These are phyloP conservation scores for Coniochaeta sp. DNA, from an alignment of 2,329 filamentous ascomycete species.

Conservation along the genomic window DNA sequence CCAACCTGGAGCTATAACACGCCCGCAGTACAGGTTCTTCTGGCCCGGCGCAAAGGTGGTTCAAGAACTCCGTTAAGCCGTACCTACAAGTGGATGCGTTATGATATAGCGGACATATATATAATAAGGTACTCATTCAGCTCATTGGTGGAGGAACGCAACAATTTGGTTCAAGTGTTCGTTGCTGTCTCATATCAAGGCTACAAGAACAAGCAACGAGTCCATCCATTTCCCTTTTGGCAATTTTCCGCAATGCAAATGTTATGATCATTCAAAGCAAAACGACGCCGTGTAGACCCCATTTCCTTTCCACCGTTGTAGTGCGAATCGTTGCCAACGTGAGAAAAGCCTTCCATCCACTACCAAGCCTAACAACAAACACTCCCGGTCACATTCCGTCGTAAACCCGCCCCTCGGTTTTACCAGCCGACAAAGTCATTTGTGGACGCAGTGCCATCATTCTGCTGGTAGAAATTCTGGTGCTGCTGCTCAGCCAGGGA, in stretches of 20 bases:
- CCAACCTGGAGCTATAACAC: neutral
- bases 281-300: conserved; percentile 19
- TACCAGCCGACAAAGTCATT: conserved; percentile 6
- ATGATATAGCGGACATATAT: no score
- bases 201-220: conserved; percentile 11
- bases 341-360: conserved; percentile 6
- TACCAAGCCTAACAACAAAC: conserved; percentile 7
- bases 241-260: conserved; percentile 18
- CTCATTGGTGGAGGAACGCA: neutral
- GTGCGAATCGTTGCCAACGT: conserved; percentile 8
- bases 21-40: no score
- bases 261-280: conserved; percentile 14
- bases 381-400: conserved; percentile 4
- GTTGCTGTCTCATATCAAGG: conserved; percentile 1
- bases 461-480: neutral
- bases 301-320: conserved; percentile 13
- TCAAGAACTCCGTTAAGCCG: no score
- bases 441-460: neutral
- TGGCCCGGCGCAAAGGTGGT: no score
- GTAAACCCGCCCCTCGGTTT: conserved; percentile 2
- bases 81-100: no score
- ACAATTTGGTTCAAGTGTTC: neutral
- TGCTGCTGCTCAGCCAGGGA: neutral
- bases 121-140: no score
- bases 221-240: conserved; percentile 17